Conservation (phyloP, 768 basidiomycete genomes). For the Leccinum fibrillosum region DNA sequence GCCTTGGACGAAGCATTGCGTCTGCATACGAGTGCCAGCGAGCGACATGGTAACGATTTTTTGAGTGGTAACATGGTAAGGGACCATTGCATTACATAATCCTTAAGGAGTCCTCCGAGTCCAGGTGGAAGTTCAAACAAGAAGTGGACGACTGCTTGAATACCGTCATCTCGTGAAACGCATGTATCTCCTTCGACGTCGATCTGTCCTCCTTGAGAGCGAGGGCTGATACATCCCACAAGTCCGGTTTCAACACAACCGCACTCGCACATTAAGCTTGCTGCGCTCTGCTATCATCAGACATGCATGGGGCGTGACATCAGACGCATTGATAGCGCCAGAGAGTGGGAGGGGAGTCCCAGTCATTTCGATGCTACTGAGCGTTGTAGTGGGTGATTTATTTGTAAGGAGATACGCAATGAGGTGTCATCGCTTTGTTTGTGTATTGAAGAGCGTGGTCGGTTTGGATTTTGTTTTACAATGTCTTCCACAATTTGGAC, state of each 20-base stretch:
- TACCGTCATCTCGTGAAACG: background rate
- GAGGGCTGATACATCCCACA: background rate
- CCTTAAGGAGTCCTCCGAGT: no score
- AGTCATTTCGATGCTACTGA: background rate
- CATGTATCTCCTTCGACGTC: background rate
- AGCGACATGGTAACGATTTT: slow-evolving; percentile 6
- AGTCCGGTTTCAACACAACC: background rate
- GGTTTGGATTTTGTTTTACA: slow-evolving; percentile 65
- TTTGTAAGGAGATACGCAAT: background rate
- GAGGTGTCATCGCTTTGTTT: slow-evolving; percentile 29
- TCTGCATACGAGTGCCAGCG: slow-evolving; percentile 5
- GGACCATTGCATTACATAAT: slow-evolving; percentile 16
- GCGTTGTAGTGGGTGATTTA: background rate
- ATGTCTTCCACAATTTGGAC: slow-evolving; percentile 74
- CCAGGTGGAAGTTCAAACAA: background rate
- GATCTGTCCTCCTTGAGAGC: background rate
- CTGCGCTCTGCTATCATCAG: background rate
- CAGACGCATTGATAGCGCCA: background rate
- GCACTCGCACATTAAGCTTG: no score
- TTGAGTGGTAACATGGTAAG: slow-evolving; percentile 15
- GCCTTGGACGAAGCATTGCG: slow-evolving; percentile 23
- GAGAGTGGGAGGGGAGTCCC: background rate
- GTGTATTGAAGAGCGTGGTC: slow-evolving; percentile 41
- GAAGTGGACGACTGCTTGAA: background rate
- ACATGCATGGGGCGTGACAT: background rate